Evolutionary conservation across 169 alveolate species (phyloP).

Genomic region (Plasmodium gonderi): DNA sequence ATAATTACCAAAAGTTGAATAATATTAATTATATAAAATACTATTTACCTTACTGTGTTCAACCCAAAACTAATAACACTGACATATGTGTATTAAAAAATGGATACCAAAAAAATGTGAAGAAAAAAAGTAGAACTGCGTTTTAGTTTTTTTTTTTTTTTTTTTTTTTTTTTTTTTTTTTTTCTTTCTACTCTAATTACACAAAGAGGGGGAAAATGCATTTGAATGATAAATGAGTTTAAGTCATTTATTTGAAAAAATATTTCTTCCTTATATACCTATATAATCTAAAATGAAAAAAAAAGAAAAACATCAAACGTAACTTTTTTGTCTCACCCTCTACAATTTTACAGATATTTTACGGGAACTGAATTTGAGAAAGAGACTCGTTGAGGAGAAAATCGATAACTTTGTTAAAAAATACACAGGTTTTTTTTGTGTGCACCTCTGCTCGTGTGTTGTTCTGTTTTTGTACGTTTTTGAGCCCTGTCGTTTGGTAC

Average conservation of each 20-base stretch:
- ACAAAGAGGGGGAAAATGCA: too few species aligned
- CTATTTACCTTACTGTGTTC: conserved; percentile 58
- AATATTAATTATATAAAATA: conserved; percentile 53
- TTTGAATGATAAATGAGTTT: too few species aligned
- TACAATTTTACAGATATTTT: conserved; percentile 29
- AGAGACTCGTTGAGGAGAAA: conserved; percentile 17
- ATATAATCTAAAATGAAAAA: background rate
- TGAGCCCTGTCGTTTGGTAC: background rate
- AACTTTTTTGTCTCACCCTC: background rate
- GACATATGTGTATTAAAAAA: conserved; percentile 13
- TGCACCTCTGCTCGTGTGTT: background rate
- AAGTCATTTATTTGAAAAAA: background rate
- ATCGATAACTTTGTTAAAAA: conserved; percentile 26
- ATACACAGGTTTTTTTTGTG: conserved; percentile 38
- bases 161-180: background rate
- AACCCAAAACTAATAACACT: conserved; percentile 67
- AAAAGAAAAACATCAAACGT: background rate
- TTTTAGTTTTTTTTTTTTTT: background rate
- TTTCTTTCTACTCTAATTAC: background rate
- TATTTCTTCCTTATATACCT: background rate
- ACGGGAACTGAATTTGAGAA: conserved; percentile 27
- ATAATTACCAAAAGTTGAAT: conserved; percentile 15
- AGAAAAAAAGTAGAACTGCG: conserved; percentile 25
- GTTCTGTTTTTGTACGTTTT: background rate
- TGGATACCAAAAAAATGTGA: background rate